A percentile compares a stretch with the other conserved stretches of the same genome.
These are phyloP conservation scores for Pezicula neosporulosa DNA, from an alignment of 2,329 filamentous ascomycete species.

Conservation along the genomic window DNA sequence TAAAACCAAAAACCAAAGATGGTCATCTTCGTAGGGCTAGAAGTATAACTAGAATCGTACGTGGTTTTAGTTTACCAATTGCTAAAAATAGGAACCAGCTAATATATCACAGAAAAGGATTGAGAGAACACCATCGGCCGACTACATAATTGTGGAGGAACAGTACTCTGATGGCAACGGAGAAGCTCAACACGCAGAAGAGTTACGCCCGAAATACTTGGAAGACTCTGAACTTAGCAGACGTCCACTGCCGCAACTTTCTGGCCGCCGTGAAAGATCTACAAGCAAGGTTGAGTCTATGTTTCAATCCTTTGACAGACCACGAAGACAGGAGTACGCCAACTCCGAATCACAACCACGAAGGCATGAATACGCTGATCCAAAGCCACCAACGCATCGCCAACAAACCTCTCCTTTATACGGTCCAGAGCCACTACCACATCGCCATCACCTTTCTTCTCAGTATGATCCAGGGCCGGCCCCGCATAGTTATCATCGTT, in stretches of 20 bases:
- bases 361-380: constrained; percentile 12
- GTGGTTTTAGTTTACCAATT: background rate
- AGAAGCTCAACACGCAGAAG: background rate
- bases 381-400: background rate
- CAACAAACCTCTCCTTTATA: background rate
- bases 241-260: background rate
- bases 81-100: background rate
- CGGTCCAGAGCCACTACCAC: too few relatives aligned
- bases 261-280: background rate
- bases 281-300: background rate
- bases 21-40: background rate
- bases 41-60: background rate
- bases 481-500: background rate
- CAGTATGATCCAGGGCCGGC: too few relatives aligned
- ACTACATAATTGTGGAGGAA: background rate
- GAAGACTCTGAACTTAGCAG: background rate
- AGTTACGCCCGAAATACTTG: background rate
- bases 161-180: background rate
- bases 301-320: background rate
- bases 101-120: background rate
- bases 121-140: background rate
- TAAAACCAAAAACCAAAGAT: background rate
- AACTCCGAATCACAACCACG: constrained; percentile 6
- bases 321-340: constrained; percentile 11
- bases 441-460: too few relatives aligned